Evolutionary conservation across 1,284 basidiomycete genomes (phyloP), one percentile per base, ranked within the genome.

Genomic region (Takashimella tepidaria): DNA sequence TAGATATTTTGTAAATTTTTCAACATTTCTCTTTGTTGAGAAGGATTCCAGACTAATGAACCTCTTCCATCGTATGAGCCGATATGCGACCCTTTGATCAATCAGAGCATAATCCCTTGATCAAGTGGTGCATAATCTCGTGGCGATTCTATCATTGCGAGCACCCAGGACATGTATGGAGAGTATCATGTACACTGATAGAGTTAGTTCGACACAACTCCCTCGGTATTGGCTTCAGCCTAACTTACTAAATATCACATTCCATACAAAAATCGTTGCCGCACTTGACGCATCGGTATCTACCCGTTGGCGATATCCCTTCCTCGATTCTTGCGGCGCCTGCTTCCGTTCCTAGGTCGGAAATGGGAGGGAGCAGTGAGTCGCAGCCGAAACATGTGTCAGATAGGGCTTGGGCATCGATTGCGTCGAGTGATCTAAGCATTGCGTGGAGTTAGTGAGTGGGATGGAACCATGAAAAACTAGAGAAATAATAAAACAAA

Each of bases 221-320:
- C n/a, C n/a, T n/a, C n/a, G n/a, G n/a, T n/a, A n/a, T n/a, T n/a
- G n/a, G n/a, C n/a, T n/a, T n/a, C 1, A 11, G 3, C 4, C 3
- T 2, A 10, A 61, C 59, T 47, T 53, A 64, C 60, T 86, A 86
- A 24, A 87, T 77, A 73, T 89, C 87, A 64, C 87, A 89, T 42
- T 88, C 85, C 20, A 80, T 78, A 66, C 87, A 88, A 64, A 88
- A 76, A 51, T 81, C 70, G 54, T 72, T 78, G 79, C 47, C 22
- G 57, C 70, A 74, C 54, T 75, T 74, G 2, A 64, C 61, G 47
- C 70, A 74, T 43, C 82, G 79, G 72, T 92, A 92, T 23, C 89
- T 79, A n/a, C 88, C 87, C 1, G 86, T 76, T 1, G 84, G 82
- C 59, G 86, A 89, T 64, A 91, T 78, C 2, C 86, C 86, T 53